Evolutionary conservation across 2,329 filamentous ascomycete species (phyloP), one percentile per base, ranked within the genome.

Genomic region (Curvularia lunata): DNA sequence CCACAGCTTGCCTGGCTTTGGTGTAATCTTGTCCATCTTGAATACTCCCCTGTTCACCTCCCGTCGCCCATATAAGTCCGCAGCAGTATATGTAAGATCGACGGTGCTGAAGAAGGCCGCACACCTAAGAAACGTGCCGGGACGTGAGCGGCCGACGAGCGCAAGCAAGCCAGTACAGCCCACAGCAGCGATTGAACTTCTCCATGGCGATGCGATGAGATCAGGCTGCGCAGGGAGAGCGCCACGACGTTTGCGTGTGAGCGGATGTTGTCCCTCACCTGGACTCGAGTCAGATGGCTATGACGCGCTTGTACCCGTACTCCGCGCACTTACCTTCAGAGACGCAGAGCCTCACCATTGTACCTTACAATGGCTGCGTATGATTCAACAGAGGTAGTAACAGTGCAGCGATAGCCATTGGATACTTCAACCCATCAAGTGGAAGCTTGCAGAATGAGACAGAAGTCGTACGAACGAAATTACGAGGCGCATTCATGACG

Each of bases 291-390:
- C 50, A 68, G 57, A 30, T 6, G 10, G 23, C 13, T 40, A 45
- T 4, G 47, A 12, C 19, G 1, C 10, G 34, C 9, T 21, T 40
- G 23, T 27, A 21, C 10, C 10, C 13, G 34, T 16, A 16, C 32
- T 43, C 13, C 0, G 28, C 13, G 6, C 37, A 42, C 51, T 21
- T 46, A 66, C 68, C 68, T 62, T 63, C 64, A 38, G 68, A 62
- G n/a, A 69, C 58, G 40, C 65, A 66, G 16, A 70, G 49, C 28
- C 63, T 65, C 50, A 69, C 68, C 65, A 69, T 70, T 9, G 45
- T 68, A 41, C 25, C 10, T 25, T 52, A 21, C 30, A 37, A 27
- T 21, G 30, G 16, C 21, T 40, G 27, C 27, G 12, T 16, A 23
- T 23, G 10, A 27, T 32, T 28, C 21, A 40, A 54, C n/a, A 37